A percentile compares a stretch with the other conserved stretches of the same genome.
Conservation (phyloP, 495 filamentous ascomycete genomes). For the Aspergillus coremiiformis region DNA sequence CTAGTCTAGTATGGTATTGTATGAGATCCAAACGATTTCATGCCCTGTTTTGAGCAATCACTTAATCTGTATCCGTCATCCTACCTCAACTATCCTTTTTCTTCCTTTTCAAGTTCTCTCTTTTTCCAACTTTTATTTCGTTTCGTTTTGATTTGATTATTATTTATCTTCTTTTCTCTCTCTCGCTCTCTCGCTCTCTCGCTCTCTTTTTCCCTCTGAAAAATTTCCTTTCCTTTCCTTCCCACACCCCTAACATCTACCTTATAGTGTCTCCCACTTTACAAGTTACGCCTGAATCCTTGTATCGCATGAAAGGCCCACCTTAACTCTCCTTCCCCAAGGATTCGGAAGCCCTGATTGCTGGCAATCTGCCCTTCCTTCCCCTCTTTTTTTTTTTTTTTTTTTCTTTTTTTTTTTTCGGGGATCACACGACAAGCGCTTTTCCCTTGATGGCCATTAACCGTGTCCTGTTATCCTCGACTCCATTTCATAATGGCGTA, state of each 20-base stretch:
- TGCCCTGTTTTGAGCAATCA: not conserved
- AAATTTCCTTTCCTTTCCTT: not conserved
- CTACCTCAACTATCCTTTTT: not conserved
- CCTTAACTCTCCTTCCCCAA: not conserved
- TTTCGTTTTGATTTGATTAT: not conserved
- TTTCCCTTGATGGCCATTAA: slow-evolving; percentile 14
- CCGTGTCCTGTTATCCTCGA: slow-evolving; percentile 4
- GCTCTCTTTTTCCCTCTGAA: not conserved
- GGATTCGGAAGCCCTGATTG: not conserved
- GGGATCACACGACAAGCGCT: not conserved
- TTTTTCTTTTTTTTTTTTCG: slow-evolving; percentile 1
- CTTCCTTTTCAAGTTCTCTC: not conserved
- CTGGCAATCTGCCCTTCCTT: slow-evolving; percentile 7
- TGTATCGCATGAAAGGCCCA: slow-evolving; percentile 5
- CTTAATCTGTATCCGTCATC: not conserved
- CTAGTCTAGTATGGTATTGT: not conserved
- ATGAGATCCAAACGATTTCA: not conserved
- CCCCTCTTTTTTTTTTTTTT: not conserved
- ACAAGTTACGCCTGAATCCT: no score
- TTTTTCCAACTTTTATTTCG: not conserved
- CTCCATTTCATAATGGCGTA: slow-evolving; percentile 35
- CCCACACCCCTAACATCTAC: not conserved
- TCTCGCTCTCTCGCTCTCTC: not conserved
- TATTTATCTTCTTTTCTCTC: not conserved
- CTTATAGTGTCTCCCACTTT: no score